These are phyloP conservation scores for Daldinia bambusicola DNA, from an alignment of 495 filamentous ascomycete genomes.

Conservation along the genomic window DNA sequence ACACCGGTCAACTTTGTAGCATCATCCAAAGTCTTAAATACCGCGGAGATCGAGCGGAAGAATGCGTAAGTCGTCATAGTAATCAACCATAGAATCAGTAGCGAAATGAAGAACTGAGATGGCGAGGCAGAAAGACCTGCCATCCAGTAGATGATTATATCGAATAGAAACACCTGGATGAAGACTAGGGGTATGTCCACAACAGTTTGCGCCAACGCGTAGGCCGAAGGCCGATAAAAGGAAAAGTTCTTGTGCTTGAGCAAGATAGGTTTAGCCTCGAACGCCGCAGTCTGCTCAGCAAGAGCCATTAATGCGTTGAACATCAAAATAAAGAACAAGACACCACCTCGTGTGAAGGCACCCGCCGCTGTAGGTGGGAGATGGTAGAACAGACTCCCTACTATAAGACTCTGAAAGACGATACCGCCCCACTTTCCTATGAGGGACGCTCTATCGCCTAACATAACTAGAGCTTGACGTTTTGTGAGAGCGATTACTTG, in stretches of 20 bases:
- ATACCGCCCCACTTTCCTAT: constrained; percentile 64
- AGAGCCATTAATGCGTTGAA: constrained; percentile 85
- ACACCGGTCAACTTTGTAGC: constrained; percentile 76
- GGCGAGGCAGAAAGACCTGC: constrained; percentile 70
- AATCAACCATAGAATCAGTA: constrained; percentile 67
- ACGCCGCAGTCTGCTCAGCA: constrained; percentile 77
- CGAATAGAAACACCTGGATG: constrained; percentile 75
- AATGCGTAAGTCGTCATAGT: constrained; percentile 84
- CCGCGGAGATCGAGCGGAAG: constrained; percentile 74
- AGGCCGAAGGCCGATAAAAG: constrained; percentile 85
- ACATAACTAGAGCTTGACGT: constrained; percentile 72
- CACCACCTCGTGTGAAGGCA: constrained; percentile 65
- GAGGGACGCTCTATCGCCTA: constrained; percentile 53
- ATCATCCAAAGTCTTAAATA: constrained; percentile 65
- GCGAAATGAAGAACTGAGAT: constrained; percentile 85
- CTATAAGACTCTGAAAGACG: constrained; percentile 77
- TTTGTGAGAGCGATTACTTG: constrained; percentile 75
- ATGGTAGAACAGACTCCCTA: constrained; percentile 81
- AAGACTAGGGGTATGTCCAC: constrained; percentile 79
- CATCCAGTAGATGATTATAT: constrained; percentile 84
- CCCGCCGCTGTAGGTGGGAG: constrained; percentile 67
- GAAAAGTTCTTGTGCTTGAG: constrained; percentile 86
- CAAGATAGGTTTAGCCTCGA: constrained; percentile 75
- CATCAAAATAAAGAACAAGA: constrained; percentile 76
- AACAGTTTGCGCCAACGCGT: constrained; percentile 78